Conservation (phyloP, 495 filamentous ascomycete species). For the Immersiella caudata region DNA sequence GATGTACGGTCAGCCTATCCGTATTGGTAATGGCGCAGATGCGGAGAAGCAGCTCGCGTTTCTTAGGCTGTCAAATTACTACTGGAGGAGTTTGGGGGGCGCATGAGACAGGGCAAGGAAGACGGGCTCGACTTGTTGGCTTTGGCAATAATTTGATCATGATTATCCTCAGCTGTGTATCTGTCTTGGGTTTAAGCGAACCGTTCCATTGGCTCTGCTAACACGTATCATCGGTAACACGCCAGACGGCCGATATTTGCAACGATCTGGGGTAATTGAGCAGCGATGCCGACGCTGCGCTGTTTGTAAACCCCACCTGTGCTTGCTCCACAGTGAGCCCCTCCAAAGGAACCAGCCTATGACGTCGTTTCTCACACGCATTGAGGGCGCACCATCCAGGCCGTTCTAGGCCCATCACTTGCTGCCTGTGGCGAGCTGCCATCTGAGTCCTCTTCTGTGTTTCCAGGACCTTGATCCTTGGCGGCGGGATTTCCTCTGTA, state of each 20-base stretch:
- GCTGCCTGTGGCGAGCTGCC: not conserved
- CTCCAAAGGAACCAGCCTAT: conserved; percentile 9
- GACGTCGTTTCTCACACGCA: conserved; percentile 20
- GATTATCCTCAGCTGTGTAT: not conserved
- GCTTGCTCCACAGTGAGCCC: not conserved
- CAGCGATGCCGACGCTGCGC: not conserved
- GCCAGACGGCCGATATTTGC: too few species aligned
- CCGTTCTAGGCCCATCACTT: not conserved
- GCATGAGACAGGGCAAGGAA: conserved; percentile 21
- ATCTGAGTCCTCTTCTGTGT: not conserved
- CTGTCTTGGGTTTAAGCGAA: not conserved
- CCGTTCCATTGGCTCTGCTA: not conserved
- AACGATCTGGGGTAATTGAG: too few species aligned
- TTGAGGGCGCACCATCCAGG: not conserved
- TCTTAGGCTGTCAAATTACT: not conserved
- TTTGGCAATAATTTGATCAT: conserved; percentile 4
- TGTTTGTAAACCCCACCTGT: not conserved
- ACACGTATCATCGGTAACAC: too few species aligned
- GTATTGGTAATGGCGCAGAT: not conserved
- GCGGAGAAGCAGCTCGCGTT: not conserved
- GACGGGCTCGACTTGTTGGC: conserved; percentile 2
- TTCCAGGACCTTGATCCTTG: not conserved
- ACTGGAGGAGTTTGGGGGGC: not conserved
- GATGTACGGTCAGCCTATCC: not conserved
- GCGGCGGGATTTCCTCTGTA: not conserved